Percentiles rank a stretch among this genome's conserved stretches.
These are phyloP conservation scores for Cucurbita pepo DNA, from an alignment of 306 rosid species.

Conservation along the genomic window DNA sequence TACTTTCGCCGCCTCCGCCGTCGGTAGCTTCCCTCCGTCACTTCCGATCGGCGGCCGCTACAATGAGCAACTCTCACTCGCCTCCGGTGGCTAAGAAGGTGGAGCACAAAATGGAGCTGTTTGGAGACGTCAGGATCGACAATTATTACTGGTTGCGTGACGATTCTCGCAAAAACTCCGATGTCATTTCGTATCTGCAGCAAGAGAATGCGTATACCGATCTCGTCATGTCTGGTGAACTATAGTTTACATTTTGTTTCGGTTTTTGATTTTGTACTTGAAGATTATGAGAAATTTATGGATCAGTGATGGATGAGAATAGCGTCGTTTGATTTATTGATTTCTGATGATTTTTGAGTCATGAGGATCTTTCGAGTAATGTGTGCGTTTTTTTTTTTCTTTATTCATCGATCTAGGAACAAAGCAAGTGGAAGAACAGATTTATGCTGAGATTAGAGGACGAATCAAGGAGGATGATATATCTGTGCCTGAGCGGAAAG, in stretches of 20 bases:
- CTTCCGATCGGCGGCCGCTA: not conserved
- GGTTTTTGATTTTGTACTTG: not conserved
- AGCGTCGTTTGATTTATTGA: not conserved
- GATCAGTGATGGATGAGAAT: not conserved
- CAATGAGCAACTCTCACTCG: constrained; percentile 6
- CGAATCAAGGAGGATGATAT: constrained; percentile 78
- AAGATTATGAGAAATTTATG: not conserved
- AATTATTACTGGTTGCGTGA: constrained; percentile 86
- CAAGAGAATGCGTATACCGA: constrained; percentile 55
- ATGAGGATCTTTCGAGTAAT: not conserved
- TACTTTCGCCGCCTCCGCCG: not conserved
- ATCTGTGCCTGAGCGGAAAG: constrained; percentile 53
- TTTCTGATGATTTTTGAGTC: not conserved
- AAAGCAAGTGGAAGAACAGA: constrained; percentile 43
- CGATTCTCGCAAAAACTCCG: constrained; percentile 58
- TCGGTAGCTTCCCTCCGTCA: not conserved
- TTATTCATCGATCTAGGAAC: constrained; percentile 26
- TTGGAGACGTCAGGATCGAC: constrained; percentile 65
- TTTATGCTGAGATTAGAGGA: constrained; percentile 59
- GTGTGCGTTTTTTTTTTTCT: not conserved
- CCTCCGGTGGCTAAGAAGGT: constrained; percentile 76
- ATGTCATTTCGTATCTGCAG: constrained; percentile 43
- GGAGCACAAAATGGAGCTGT: constrained; percentile 53
- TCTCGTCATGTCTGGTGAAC: constrained; percentile 48
- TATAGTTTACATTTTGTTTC: not conserved